Evolutionary conservation across 1,284 basidiomycete species (phyloP).

Genomic region (Hypsizygus ulmarius): DNA sequence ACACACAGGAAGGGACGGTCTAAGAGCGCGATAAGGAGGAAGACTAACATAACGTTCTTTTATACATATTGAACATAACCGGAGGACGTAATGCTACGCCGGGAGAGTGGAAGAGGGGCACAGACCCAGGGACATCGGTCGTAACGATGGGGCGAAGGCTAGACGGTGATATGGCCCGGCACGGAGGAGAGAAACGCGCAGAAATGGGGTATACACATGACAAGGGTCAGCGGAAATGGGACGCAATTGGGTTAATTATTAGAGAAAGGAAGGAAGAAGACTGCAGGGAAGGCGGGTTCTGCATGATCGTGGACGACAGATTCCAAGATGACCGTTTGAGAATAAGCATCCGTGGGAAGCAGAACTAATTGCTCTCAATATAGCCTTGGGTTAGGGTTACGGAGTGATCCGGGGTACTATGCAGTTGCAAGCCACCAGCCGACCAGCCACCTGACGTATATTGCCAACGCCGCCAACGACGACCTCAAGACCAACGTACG

Average conservation of each 20-base stretch:
- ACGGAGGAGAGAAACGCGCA: too few species aligned
- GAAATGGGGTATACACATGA: too few species aligned
- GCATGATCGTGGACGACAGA: background rate
- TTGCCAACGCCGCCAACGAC: slow-evolving; percentile 37
- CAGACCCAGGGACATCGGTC: too few species aligned
- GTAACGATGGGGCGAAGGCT: background rate
- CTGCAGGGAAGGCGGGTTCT: background rate
- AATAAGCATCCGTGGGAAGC: slow-evolving; percentile 1
- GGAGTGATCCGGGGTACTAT: slow-evolving; percentile 35
- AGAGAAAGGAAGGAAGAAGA: background rate
- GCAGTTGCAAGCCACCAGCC: slow-evolving; percentile 38
- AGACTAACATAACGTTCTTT: slow-evolving; percentile 11
- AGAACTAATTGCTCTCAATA: background rate
- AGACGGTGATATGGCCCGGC: background rate
- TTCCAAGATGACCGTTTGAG: background rate
- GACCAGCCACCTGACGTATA: slow-evolving; percentile 24
- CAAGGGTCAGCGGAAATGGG: background rate
- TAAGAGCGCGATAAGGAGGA: background rate
- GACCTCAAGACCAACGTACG: slow-evolving; percentile 45
- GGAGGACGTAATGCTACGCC: slow-evolving; percentile 14
- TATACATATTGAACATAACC: slow-evolving; percentile 12
- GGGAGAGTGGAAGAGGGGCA: background rate
- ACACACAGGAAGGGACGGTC: slow-evolving; percentile 1
- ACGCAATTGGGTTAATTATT: slow-evolving; percentile 8
- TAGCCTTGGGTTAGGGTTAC: slow-evolving; percentile 31